These are phyloP conservation scores for Lactarius psammicola DNA, from an alignment of 768 basidiomycete species.

Conservation along the genomic window DNA sequence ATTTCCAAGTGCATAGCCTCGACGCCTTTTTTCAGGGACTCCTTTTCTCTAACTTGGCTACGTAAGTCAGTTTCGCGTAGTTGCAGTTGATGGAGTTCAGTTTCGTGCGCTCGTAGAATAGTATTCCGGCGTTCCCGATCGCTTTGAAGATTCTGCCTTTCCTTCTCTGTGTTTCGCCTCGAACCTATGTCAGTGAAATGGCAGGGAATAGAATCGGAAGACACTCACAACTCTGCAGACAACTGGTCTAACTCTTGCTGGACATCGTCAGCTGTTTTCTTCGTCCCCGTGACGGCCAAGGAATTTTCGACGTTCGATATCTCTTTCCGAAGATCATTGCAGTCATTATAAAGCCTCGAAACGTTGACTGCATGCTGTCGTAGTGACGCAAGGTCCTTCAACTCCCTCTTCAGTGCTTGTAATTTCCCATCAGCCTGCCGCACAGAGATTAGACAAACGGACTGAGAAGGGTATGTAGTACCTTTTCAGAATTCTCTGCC, in stretches of 20 bases:
- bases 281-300: conserved; percentile 68
- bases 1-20: conserved; percentile 60
- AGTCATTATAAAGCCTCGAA: conserved; percentile 56
- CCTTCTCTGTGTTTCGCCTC: conserved; percentile 67
- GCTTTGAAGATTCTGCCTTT: conserved; percentile 51
- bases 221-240: conserved; percentile 60
- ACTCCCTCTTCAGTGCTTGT: conserved; percentile 52
- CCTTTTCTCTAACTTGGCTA: conserved; percentile 59
- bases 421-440: conserved; percentile 53
- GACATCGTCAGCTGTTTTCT: conserved; percentile 82
- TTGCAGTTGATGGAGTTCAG: conserved; percentile 60
- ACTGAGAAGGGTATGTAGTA: conserved; percentile 33
- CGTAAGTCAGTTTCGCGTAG: conserved; percentile 56
- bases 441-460: conserved; percentile 14
- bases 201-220: background rate
- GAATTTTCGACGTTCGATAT: conserved; percentile 63
- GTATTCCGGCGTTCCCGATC: conserved; percentile 64
- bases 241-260: conserved; percentile 71
- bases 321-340: conserved; percentile 59
- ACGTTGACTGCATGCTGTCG: conserved; percentile 62
- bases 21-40: conserved; percentile 53
- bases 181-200: conserved; percentile 6
- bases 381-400: conserved; percentile 58
- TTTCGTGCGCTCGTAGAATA: conserved; percentile 54
- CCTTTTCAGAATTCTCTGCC: conserved; percentile 59